These are phyloP conservation scores for Nevesoporus exiguus DNA, from an alignment of 768 basidiomycete species.

Conservation along the genomic window DNA sequence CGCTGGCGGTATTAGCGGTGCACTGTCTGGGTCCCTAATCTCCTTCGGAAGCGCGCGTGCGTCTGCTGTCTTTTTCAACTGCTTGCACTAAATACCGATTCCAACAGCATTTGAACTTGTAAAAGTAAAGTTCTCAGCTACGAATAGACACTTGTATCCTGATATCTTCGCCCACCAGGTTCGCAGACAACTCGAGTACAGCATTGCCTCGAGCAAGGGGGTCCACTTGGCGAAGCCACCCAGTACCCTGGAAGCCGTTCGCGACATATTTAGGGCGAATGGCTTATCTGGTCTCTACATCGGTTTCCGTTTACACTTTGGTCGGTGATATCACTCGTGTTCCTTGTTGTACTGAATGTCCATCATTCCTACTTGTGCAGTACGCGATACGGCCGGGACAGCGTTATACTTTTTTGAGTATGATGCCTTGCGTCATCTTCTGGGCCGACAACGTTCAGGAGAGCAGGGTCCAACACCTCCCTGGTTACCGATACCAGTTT, in stretches of 20 bases:
- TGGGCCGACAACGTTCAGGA: slow-evolving; percentile 73
- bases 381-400: slow-evolving; percentile 87
- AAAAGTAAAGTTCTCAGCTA: slow-evolving; percentile 53
- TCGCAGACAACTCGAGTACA: slow-evolving; percentile 87
- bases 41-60: slow-evolving; percentile 86
- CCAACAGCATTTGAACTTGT: slow-evolving; percentile 84
- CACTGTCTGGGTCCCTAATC: slow-evolving; percentile 84
- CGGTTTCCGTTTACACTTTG: slow-evolving; percentile 83
- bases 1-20: slow-evolving; percentile 80
- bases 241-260: slow-evolving; percentile 72
- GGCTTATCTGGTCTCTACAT: slow-evolving; percentile 72
- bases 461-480: slow-evolving; percentile 80
- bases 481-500: slow-evolving; percentile 79
- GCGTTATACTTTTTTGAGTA: slow-evolving; percentile 93
- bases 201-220: slow-evolving; percentile 81
- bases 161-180: slow-evolving; percentile 51
- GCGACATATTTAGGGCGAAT: slow-evolving; percentile 65
- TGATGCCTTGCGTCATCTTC: slow-evolving; percentile 82
- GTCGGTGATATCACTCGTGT: slow-evolving; percentile 39
- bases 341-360: background rate
- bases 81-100: slow-evolving; percentile 19
- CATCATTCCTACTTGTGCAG: slow-evolving; percentile 35
- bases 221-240: slow-evolving; percentile 71
- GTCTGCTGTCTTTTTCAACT: slow-evolving; percentile 32
- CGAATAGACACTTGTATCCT: slow-evolving; percentile 1